Percentiles rank a stretch among this genome's conserved stretches.
phyloP scores from a whole-genome alignment of 2,329 filamentous ascomycete species.

The Colletotrichum sp. region DNA sequence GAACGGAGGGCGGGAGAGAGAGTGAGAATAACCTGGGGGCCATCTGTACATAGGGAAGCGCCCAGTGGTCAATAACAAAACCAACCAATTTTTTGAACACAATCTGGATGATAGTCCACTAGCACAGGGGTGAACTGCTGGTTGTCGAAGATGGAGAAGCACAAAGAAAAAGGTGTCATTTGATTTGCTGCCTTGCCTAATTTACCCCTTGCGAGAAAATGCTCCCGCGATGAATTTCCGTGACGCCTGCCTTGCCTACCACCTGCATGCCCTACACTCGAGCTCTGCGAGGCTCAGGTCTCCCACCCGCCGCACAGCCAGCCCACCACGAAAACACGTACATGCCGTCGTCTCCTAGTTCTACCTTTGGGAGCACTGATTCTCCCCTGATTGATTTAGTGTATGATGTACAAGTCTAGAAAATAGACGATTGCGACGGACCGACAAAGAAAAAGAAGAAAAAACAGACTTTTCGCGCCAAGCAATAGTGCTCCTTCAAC shows the following conservation, averaged over 20 bases:
- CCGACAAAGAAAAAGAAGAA: not conserved
- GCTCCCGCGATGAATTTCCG: not conserved
- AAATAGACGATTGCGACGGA: not conserved
- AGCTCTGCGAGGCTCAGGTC: not conserved
- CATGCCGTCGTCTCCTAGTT: not conserved
- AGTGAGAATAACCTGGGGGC: not conserved
- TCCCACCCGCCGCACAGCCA: not conserved
- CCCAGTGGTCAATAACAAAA: not conserved
- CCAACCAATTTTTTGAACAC: not conserved
- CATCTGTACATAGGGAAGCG: not conserved
- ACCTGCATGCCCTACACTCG: not conserved
- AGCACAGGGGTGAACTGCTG: no score
- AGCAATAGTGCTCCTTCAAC: not conserved
- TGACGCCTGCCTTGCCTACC: not conserved
- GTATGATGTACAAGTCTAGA: constrained; percentile 8
- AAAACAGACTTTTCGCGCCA: not conserved
- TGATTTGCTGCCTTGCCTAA: not conserved
- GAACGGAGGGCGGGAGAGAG: not conserved
- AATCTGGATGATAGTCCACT: not conserved
- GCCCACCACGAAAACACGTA: not conserved
- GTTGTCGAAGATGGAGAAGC: not conserved
- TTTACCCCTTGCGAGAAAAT: not conserved
- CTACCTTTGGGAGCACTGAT: not conserved
- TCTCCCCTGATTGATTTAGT: not conserved
- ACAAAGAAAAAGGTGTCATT: not conserved